phyloP scores from a whole-genome alignment of 2,329 filamentous ascomycete genomes.

The Diaporthe destruens region DNA sequence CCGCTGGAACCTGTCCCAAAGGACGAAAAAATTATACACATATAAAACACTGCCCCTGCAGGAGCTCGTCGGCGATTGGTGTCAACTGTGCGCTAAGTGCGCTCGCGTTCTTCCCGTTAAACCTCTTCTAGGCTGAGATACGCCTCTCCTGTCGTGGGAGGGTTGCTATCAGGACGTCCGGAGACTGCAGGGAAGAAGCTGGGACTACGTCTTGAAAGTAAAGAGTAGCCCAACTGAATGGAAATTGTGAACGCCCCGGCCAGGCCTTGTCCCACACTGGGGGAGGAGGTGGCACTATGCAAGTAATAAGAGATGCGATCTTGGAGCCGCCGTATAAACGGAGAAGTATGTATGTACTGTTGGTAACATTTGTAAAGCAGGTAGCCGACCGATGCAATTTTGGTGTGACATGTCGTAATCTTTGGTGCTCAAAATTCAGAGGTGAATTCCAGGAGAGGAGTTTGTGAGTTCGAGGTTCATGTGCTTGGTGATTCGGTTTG shows the following conservation, averaged over 20 bases:
- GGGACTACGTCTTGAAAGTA: not conserved
- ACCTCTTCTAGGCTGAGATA: not conserved
- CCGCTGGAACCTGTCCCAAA: slow-evolving; percentile 12
- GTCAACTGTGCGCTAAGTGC: not conserved
- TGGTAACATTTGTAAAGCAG: slow-evolving; percentile 36
- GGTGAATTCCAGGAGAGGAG: slow-evolving; percentile 15
- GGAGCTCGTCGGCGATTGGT: not conserved
- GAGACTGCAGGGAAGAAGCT: not conserved
- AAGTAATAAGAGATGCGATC: slow-evolving; percentile 41
- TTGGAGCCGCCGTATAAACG: slow-evolving; percentile 25
- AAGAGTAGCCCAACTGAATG: not conserved
- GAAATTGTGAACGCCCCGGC: slow-evolving; percentile 34
- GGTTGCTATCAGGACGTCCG: not conserved
- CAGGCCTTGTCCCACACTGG: slow-evolving; percentile 25
- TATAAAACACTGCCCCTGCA: not conserved
- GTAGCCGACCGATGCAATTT: slow-evolving; percentile 40
- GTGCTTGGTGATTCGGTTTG: not conserved
- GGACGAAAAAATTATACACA: slow-evolving; percentile 28
- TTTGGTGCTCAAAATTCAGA: slow-evolving; percentile 7
- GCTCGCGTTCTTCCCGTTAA: not conserved
- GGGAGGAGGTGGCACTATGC: slow-evolving; percentile 38
- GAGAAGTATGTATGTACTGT: slow-evolving; percentile 20
- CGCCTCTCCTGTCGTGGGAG: not conserved
- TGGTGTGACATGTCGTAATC: slow-evolving; percentile 12
- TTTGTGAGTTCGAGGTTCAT: not conserved